Conservation (phyloP, 768 basidiomycete species). For the Suillus decipiens region DNA sequence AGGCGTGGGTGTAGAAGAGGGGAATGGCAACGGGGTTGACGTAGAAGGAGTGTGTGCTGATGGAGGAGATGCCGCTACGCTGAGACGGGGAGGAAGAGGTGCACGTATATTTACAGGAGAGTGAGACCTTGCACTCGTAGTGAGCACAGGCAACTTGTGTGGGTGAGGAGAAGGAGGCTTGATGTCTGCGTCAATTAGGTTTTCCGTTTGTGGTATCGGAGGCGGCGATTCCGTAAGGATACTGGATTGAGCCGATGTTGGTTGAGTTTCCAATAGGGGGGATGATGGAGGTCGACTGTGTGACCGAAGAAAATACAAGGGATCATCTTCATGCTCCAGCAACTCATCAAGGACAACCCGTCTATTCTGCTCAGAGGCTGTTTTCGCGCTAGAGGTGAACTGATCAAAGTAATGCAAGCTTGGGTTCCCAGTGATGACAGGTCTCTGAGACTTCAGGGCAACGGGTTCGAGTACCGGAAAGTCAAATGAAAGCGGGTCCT, state of each 20-base stretch:
- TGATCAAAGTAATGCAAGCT: constrained; percentile 59
- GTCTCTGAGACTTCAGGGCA: not conserved
- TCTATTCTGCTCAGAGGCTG: constrained; percentile 52
- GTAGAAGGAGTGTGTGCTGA: constrained; percentile 21
- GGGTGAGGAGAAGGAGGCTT: constrained; percentile 5
- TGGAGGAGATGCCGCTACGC: constrained; percentile 27
- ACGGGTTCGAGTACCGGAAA: not conserved
- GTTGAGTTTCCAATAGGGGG: constrained; percentile 33
- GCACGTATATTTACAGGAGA: constrained; percentile 14
- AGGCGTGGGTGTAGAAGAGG: constrained; percentile 7
- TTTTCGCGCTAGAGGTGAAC: constrained; percentile 59
- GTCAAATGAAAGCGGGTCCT: constrained; percentile 48
- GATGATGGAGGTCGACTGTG: constrained; percentile 20
- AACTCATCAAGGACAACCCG: constrained; percentile 63
- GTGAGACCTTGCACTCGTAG: constrained; percentile 15
- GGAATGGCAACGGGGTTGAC: constrained; percentile 21
- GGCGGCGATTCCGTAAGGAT: constrained; percentile 11
- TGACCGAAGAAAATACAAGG: constrained; percentile 56
- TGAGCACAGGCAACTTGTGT: constrained; percentile 11
- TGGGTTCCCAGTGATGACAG: constrained; percentile 12
- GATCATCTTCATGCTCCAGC: constrained; percentile 67
- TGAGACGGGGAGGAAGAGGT: constrained; percentile 25
- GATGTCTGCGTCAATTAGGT: constrained; percentile 14
- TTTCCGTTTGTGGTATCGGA: constrained; percentile 6
- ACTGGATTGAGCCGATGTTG: constrained; percentile 20